Evolutionary conservation across 495 filamentous ascomycete species (phyloP), one percentile per base, ranked within the genome.

Genomic region (Aspergillus indologenus): DNA sequence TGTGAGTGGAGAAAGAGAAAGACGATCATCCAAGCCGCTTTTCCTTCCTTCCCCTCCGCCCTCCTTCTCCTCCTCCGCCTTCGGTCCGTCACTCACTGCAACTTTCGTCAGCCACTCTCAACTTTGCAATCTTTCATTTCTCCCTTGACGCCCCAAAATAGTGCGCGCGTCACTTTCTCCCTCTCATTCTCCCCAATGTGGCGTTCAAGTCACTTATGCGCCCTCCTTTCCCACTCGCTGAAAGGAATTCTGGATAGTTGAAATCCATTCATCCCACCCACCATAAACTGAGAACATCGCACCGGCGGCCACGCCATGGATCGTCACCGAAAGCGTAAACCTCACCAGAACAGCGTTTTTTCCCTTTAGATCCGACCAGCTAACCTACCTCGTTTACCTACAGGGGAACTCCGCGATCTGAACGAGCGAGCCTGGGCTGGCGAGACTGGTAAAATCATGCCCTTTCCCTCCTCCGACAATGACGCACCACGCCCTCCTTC

Each of bases 401-500:
- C 51, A 97, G 92, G 91, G 73, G 92, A 96, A 75, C 81, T 98
- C 70, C 89, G 91, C 73, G 83, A 89, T 67, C 79, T 96, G 63
- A 98, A 98, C 71, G 80, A 85, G 68, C 81, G 83, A 75, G 90
- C 87, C 24, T 98, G 94, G 94, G 79, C 88, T 69, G 93, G 90
- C 53, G 90, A 96, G 62, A 85, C 79, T 78, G 90, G 93, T 96
- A 83, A n/a, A 61, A 43, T 3, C 42, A 18, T 34, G 45, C 21
- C 51, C 29, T 48, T 42, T 45, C 8, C 15, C 26, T 60, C 26
- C 26, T 24, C 45, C 26, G 19, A 22, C 19, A 34, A 56, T 47
- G 54, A 45, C 15, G 44, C 49, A 52, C 21, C 49, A 52, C 23
- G 17, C n/a, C 22, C 23, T 18, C 49, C 29, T 2, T 18, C 52